phyloP scores from a whole-genome alignment of 192 early-diverging fungal genomes.

The Coemansia sp. region DNA sequence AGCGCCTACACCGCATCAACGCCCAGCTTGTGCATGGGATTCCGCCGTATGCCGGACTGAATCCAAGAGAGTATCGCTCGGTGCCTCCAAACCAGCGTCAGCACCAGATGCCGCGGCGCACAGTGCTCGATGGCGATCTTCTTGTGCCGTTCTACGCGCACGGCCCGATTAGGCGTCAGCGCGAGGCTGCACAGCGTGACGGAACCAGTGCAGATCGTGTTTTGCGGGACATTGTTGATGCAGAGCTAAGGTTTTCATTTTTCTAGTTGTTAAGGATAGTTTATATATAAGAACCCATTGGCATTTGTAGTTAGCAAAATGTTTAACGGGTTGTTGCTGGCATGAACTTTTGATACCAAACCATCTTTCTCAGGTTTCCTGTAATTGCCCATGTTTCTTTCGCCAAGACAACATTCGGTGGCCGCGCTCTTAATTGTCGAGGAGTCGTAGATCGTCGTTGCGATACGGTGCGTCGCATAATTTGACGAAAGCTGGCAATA shows the following conservation, averaged over 20 bases:
- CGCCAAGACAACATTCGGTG: background rate
- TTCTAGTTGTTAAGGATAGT: conserved; percentile 29
- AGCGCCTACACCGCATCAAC: conserved; percentile 81
- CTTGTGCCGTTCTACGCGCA: conserved; percentile 69
- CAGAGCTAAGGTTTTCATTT: conserved; percentile 26
- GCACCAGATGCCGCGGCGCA: conserved; percentile 71
- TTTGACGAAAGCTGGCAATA: background rate
- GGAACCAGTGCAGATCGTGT: conserved; percentile 82
- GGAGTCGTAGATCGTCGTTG: background rate
- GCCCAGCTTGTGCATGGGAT: conserved; percentile 81
- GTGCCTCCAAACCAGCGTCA: conserved; percentile 63
- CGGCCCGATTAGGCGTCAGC: conserved; percentile 68
- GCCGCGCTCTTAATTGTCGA: background rate
- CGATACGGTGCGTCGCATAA: background rate
- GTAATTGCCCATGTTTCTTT: background rate
- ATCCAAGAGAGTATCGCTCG: conserved; percentile 83
- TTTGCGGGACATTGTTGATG: conserved; percentile 39
- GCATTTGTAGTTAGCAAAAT: conserved; percentile 33
- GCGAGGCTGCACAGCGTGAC: conserved; percentile 86
- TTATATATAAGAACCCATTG: conserved; percentile 33
- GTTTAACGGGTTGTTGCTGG: background rate
- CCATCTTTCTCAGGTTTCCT: background rate
- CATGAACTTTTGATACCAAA: background rate
- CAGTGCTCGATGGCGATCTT: conserved; percentile 85
- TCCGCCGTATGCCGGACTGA: conserved; percentile 84